A percentile compares a stretch with the other conserved stretches of the same genome.
Evolutionary conservation across 768 basidiomycete genomes (phyloP).

Genomic region (Inosperma sp.): DNA sequence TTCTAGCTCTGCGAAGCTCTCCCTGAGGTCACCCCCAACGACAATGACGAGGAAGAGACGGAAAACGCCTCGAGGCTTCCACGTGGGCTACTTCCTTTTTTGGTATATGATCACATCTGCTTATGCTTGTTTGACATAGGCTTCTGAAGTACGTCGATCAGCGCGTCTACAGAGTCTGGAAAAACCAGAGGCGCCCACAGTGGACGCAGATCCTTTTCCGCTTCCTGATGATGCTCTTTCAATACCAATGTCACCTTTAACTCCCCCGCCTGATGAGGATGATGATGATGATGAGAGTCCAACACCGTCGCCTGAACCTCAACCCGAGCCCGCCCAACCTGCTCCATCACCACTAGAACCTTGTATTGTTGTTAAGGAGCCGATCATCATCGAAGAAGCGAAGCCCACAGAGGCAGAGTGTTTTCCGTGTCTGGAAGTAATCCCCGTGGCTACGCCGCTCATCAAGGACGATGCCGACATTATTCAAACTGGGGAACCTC

Average conservation of each 20-base stretch:
- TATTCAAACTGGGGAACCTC: neutral
- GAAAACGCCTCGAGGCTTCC: neutral
- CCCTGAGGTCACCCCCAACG: too few species aligned
- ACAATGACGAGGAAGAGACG: too few species aligned
- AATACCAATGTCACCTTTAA: neutral
- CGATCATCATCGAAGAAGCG: too few species aligned
- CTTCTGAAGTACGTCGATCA: neutral
- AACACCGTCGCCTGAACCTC: too few species aligned
- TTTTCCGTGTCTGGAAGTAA: too few species aligned
- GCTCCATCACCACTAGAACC: too few species aligned
- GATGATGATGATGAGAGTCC: too few species aligned
- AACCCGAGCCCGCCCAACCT: neutral
- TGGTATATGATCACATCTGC: neutral
- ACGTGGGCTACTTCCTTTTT: neutral
- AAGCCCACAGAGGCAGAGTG: too few species aligned
- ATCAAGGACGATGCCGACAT: neutral
- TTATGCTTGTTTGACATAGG: neutral
- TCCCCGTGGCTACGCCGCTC: neutral
- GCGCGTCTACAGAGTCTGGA: neutral
- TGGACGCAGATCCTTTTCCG: too few species aligned
- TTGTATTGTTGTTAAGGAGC: too few species aligned
- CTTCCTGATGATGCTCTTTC: neutral
- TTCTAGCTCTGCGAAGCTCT: too few species aligned
- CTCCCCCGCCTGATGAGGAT: neutral
- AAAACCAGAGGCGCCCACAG: neutral